Evolutionary conservation across 352 stramenopile genomes (phyloP).

Genomic region (Phytopythium oedochilum): DNA sequence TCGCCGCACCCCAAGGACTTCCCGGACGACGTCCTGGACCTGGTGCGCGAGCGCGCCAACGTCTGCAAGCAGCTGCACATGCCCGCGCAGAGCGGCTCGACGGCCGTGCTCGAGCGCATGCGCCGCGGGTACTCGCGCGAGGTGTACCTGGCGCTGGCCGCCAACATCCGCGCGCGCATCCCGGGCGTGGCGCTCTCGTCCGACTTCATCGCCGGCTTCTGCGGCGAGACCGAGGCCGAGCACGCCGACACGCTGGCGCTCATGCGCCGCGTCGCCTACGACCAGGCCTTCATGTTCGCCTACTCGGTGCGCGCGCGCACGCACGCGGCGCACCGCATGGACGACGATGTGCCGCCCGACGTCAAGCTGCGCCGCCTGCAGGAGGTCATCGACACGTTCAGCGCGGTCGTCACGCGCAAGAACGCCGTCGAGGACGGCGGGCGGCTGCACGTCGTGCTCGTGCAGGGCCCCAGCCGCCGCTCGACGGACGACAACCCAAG

Average conservation of each 20-base stretch:
- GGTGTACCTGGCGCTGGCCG: slow-evolving; percentile 95
- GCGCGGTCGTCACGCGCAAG: slow-evolving; percentile 87
- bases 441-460: slow-evolving; percentile 92
- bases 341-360: slow-evolving; percentile 94
- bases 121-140: slow-evolving; percentile 95
- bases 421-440: slow-evolving; percentile 91
- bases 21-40: slow-evolving; percentile 89
- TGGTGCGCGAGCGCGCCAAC: slow-evolving; percentile 90
- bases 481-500: slow-evolving; percentile 68
- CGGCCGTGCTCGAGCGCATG: slow-evolving; percentile 89
- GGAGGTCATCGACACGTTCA: slow-evolving; percentile 96
- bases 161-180: slow-evolving; percentile 85
- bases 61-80: slow-evolving; percentile 98
- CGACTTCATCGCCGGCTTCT: slow-evolving; percentile 99
- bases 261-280: slow-evolving; percentile 87
- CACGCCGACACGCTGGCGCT: slow-evolving; percentile 92
- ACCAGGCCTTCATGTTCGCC: slow-evolving; percentile 99
- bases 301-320: slow-evolving; percentile 97
- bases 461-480: slow-evolving; percentile 91
- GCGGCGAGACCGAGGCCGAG: slow-evolving; percentile 97
- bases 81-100: slow-evolving; percentile 96
- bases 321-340: slow-evolving; percentile 92
- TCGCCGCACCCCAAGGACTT: slow-evolving; percentile 99
- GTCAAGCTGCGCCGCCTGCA: slow-evolving; percentile 94
- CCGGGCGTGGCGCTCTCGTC: slow-evolving; percentile 88